Evolutionary conservation across 169 alveolate genomes (phyloP).

Genomic region (Besnoitia besnoiti): DNA sequence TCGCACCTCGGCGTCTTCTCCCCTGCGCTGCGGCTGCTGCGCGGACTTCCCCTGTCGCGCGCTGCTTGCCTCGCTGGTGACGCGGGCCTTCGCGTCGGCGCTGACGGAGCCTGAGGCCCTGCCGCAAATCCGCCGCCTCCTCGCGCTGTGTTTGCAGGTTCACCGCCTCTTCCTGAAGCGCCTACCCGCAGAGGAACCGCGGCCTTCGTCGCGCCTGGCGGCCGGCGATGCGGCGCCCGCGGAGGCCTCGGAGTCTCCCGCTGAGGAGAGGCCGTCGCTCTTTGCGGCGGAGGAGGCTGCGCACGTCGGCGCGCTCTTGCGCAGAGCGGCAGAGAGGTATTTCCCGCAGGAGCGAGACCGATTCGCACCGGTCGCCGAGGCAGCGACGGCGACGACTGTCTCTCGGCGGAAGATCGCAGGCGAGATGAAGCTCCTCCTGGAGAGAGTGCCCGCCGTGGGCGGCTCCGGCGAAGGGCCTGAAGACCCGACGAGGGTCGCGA

Average conservation of each 20-base stretch:
- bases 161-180: background rate
- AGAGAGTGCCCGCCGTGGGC: background rate
- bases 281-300: background rate
- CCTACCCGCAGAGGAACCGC: background rate
- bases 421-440: background rate
- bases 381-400: background rate
- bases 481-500: no score
- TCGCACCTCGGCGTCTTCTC: no score
- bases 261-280: no score
- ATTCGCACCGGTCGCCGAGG: background rate
- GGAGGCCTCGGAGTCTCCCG: background rate
- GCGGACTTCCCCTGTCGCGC: background rate
- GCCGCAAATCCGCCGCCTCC: background rate
- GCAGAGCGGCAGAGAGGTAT: background rate
- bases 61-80: background rate
- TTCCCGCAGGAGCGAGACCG: background rate
- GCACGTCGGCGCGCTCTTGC: background rate
- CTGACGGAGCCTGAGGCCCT: background rate
- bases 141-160: background rate
- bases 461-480: background rate
- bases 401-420: background rate
- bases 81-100: background rate
- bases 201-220: background rate
- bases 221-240: background rate
- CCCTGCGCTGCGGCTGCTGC: background rate